Evolutionary conservation across 495 filamentous ascomycete species (phyloP).

Genomic region (Penicillium desertorum): DNA sequence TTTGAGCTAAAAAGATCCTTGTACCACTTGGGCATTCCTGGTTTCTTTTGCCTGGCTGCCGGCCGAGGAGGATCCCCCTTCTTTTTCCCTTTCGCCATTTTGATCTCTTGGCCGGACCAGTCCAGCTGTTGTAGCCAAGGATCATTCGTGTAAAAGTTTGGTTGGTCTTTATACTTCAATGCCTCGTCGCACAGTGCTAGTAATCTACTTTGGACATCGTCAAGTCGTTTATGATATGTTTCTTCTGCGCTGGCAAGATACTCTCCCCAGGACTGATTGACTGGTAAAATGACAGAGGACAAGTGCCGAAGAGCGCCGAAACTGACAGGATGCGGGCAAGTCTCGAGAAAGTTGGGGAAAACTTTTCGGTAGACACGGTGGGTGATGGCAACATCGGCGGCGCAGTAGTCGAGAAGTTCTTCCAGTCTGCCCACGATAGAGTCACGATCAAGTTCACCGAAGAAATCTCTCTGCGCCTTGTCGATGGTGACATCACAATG

Average conservation of each 20-base stretch:
- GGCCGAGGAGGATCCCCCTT: constrained; percentile 76
- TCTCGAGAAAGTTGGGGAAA: constrained; percentile 81
- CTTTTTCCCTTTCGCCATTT: constrained; percentile 87
- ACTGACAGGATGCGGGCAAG: constrained; percentile 94
- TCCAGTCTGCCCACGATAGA: constrained; percentile 69
- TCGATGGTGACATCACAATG: constrained; percentile 91
- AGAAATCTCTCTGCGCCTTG: constrained; percentile 81
- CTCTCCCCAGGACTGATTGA: constrained; percentile 79
- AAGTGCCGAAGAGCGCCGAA: constrained; percentile 92
- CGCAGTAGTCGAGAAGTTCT: constrained; percentile 90
- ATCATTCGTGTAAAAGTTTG: constrained; percentile 68
- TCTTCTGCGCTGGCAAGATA: constrained; percentile 81
- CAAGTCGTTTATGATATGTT: constrained; percentile 75
- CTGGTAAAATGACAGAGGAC: constrained; percentile 86
- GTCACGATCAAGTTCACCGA: constrained; percentile 75
- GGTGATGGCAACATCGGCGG: constrained; percentile 88
- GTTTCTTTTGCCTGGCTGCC: constrained; percentile 82
- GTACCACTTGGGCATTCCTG: constrained; percentile 95
- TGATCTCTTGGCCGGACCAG: constrained; percentile 90
- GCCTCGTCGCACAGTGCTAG: constrained; percentile 72
- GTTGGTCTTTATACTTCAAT: constrained; percentile 64
- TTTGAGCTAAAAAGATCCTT: constrained; percentile 78
- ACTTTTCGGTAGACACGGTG: constrained; percentile 91
- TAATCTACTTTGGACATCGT: constrained; percentile 72
- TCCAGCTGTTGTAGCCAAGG: constrained; percentile 92